A percentile compares a stretch with the other conserved stretches of the same genome.
phyloP scores from a whole-genome alignment of 257 asterid species.

The Paraleonurus japonicus region DNA sequence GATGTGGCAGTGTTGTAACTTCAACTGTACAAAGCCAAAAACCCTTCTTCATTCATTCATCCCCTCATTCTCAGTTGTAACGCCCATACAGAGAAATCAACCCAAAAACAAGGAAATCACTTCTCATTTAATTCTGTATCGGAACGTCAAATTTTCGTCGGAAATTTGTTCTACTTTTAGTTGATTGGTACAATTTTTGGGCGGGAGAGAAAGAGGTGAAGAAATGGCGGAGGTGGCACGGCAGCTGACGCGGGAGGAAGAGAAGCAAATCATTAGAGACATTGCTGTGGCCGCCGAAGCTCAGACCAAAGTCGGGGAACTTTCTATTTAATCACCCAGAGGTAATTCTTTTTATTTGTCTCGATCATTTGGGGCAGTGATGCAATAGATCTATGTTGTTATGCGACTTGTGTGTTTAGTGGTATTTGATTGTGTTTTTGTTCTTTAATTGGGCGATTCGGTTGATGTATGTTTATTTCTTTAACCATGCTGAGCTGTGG shows the following conservation, averaged over 20 bases:
- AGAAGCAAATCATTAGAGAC: slow-evolving; percentile 78
- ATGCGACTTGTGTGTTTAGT: background rate
- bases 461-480: background rate
- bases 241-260: slow-evolving; percentile 89
- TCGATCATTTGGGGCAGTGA: background rate
- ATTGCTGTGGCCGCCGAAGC: slow-evolving; percentile 75
- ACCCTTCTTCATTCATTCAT: slow-evolving; percentile 26
- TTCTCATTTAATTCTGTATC: background rate
- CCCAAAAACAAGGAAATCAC: background rate
- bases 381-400: slow-evolving; percentile 23
- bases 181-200: background rate
- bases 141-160: background rate
- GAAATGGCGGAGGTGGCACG: slow-evolving; percentile 65
- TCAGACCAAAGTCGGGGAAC: slow-evolving; percentile 80
- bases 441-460: slow-evolving; percentile 6
- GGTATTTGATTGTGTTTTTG: background rate
- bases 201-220: slow-evolving; percentile 14
- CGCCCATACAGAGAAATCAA: background rate
- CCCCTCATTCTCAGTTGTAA: slow-evolving; percentile 29
- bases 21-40: slow-evolving; percentile 30
- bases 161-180: background rate
- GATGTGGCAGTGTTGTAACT: slow-evolving; percentile 33
- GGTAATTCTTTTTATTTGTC: slow-evolving; percentile 35
- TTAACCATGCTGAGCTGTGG: slow-evolving; percentile 5
- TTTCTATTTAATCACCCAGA: slow-evolving; percentile 80